phyloP scores from a whole-genome alignment of 129 eudicot genomes.

The Centella asiatica region DNA sequence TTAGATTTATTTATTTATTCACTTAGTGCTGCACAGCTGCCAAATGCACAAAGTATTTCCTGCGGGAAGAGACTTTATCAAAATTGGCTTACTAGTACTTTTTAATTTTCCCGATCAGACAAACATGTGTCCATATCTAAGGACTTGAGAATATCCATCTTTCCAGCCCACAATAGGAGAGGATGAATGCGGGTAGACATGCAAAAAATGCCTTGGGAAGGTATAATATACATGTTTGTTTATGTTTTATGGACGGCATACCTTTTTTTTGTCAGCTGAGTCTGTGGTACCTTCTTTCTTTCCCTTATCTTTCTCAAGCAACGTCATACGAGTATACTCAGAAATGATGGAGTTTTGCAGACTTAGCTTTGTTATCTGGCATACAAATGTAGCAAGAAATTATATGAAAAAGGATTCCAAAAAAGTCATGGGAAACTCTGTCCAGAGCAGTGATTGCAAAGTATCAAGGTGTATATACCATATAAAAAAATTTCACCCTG shows the following conservation, averaged over 20 bases:
- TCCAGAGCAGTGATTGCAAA: not conserved
- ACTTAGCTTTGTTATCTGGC: conserved; percentile 67
- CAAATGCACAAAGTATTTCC: too few relatives aligned
- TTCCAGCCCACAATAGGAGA: too few relatives aligned
- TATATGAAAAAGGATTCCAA: not conserved
- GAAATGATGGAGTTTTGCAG: conserved; percentile 41
- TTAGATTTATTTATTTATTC: too few relatives aligned
- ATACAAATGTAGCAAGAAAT: conserved; percentile 4
- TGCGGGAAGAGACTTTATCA: too few relatives aligned
- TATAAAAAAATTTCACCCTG: too few relatives aligned
- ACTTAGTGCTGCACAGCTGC: too few relatives aligned
- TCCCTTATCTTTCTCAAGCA: conserved; percentile 48
- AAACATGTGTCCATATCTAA: too few relatives aligned
- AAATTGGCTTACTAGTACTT: too few relatives aligned
- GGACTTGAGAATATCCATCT: too few relatives aligned
- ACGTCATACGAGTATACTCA: conserved; percentile 72
- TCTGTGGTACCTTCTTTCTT: conserved; percentile 21
- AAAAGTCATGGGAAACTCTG: conserved; percentile 1
- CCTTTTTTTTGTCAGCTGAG: conserved; percentile 32
- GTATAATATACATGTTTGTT: not conserved
- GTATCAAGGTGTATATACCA: not conserved
- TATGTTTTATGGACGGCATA: conserved; percentile 11
- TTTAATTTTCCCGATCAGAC: too few relatives aligned
- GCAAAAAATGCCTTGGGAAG: not conserved
- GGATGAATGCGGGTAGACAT: not conserved